Percentiles rank a stretch among this genome's conserved stretches.
These are phyloP conservation scores for Spongiforma sp. DNA, from an alignment of 1,284 basidiomycete genomes.

Conservation along the genomic window DNA sequence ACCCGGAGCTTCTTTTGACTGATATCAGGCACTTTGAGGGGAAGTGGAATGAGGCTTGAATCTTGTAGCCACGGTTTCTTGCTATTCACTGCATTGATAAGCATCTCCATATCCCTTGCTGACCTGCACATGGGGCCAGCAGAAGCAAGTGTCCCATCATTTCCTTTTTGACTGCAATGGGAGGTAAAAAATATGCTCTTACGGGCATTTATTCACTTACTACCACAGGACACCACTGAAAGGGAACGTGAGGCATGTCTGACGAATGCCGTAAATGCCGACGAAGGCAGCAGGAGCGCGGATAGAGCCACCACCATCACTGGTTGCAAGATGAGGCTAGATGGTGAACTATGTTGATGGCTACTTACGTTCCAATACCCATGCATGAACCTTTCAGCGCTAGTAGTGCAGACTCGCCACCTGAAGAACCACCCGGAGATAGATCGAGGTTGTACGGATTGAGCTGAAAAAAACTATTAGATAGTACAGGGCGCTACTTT, in stretches of 20 bases:
- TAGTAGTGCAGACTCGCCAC: slow-evolving; percentile 59
- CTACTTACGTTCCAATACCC: slow-evolving; percentile 55
- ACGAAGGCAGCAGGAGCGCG: slow-evolving; percentile 46
- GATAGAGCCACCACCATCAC: slow-evolving; percentile 39
- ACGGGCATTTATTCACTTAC: slow-evolving; percentile 37
- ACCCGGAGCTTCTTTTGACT: slow-evolving; percentile 43
- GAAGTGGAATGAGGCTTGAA: slow-evolving; percentile 44
- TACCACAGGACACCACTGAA: slow-evolving; percentile 5
- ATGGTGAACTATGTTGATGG: background rate
- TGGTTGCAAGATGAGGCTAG: slow-evolving; percentile 12
- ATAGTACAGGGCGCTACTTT: too few relatives aligned
- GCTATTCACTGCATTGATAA: slow-evolving; percentile 44
- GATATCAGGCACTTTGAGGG: slow-evolving; percentile 36
- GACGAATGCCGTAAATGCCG: slow-evolving; percentile 53
- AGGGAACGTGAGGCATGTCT: slow-evolving; percentile 50
- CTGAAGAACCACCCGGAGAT: slow-evolving; percentile 53
- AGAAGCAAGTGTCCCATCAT: slow-evolving; percentile 36
- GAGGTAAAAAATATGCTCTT: slow-evolving; percentile 21
- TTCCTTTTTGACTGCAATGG: slow-evolving; percentile 41
- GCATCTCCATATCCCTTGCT: slow-evolving; percentile 48
- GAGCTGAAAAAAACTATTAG: too few relatives aligned
- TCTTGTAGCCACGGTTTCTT: slow-evolving; percentile 49
- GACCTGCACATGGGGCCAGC: slow-evolving; percentile 45
- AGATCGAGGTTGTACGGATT: slow-evolving; percentile 54
- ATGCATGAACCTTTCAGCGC: slow-evolving; percentile 54